Percentiles rank a stretch among this genome's conserved stretches.
Conservation (phyloP, 352 stramenopile genomes). For the Lagenidium sp. region DNA sequence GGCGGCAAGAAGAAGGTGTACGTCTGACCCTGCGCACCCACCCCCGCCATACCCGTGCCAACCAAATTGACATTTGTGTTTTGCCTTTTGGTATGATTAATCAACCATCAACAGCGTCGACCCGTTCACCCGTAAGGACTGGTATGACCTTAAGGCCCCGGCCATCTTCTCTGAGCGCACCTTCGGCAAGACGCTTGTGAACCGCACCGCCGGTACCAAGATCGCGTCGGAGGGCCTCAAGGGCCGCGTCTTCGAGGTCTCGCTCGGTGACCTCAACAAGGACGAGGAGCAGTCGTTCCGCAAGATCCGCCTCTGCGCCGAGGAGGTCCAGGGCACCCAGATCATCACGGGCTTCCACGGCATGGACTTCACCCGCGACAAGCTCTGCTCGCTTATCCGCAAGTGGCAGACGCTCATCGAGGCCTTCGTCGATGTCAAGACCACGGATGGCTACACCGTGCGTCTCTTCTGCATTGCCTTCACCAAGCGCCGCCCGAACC, state of each 20-base stretch:
- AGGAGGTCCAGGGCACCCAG: slow-evolving; percentile 95
- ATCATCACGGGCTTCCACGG: slow-evolving; percentile 87
- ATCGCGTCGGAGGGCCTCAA: slow-evolving; percentile 98
- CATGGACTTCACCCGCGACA: slow-evolving; percentile 96
- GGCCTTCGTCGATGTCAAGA: slow-evolving; percentile 98
- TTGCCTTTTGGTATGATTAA: not conserved
- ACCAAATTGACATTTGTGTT: too few relatives aligned
- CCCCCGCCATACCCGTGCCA: too few relatives aligned
- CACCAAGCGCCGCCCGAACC: slow-evolving; percentile 98
- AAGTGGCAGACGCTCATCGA: slow-evolving; percentile 99
- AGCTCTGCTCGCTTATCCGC: slow-evolving; percentile 99
- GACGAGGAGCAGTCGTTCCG: slow-evolving; percentile 97
- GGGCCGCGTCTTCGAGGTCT: slow-evolving; percentile 98
- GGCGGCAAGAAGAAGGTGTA: slow-evolving; percentile 90
- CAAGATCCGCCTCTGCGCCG: slow-evolving; percentile 98
- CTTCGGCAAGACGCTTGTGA: slow-evolving; percentile 98
- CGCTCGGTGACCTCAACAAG: slow-evolving; percentile 98
- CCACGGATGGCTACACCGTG: slow-evolving; percentile 98
- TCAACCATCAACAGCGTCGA: slow-evolving; percentile 92
- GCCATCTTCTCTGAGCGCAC: slow-evolving; percentile 97
- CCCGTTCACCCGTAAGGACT: slow-evolving; percentile 98
- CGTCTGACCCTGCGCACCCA: too few relatives aligned
- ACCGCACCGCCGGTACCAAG: slow-evolving; percentile 93
- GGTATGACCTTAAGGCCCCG: slow-evolving; percentile 96
- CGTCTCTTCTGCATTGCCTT: slow-evolving; percentile 99